Base-by-base conservation (phyloP, 1,284 basidiomycete genomes). In the Schizophyllum amplum region DNA sequence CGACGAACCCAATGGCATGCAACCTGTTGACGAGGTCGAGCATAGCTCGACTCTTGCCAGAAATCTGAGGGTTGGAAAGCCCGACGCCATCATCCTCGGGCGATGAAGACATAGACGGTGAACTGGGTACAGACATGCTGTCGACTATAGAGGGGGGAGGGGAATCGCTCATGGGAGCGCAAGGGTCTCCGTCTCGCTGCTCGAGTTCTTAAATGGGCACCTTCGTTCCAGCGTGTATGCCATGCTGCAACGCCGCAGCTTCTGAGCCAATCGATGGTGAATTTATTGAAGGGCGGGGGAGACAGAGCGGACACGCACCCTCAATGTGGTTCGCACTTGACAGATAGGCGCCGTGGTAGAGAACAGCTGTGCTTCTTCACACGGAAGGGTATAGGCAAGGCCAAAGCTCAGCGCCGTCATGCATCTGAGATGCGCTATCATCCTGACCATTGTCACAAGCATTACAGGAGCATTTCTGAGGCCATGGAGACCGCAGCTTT, bases 1-100 rank as follows among this genome's bases (percentile, higher is more conserved):
- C 27, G 42, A 54, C 68, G 4, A 56, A 83, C 83, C 83, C 84
- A 1, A 81, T 84, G 42, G 68, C 75, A 17, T 76, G 78, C 1
- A 85, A 64, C 1, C 74, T 73, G 59, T 83, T 82, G 27, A 33
- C 27, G 13, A 33, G 27, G 27, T 33, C 27, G 27, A 33, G 27
- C 27, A 33, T 33, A 33, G 13, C 27, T 33, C 27, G 13, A 33
- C 13, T 33, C 27, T 13, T 66, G 1, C 66, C 65, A 0, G 73
- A 70, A 5, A 75, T 65, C 9, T 66, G 54, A 0, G 75, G 69
- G 57, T 77, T 72, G 0, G 80, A 75, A 0, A 83, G 73, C 1
- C 82, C 82, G 3, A 81, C 71, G 1, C 65, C 68, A n/a, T 9
- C 22, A 24, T 23, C 21, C 9, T 24, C 64, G 54, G 54, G 57